A percentile compares a stretch with the other conserved stretches of the same genome.
Evolutionary conservation across 2,329 filamentous ascomycete species (phyloP).

Genomic region (Teratosphaeria nubilosa): DNA sequence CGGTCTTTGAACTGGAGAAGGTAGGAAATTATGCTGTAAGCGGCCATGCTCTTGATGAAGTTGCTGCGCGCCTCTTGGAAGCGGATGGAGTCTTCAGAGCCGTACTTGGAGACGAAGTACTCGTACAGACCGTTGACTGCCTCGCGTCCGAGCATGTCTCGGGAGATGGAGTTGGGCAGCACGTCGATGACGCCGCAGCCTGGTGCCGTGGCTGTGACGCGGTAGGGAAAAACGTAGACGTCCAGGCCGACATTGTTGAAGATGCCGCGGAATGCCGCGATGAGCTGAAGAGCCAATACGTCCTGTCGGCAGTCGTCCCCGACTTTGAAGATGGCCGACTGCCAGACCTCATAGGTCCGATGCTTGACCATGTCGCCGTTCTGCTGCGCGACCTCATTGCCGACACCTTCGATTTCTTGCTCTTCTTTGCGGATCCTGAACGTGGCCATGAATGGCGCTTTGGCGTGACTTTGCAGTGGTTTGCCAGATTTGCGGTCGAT

Average conservation of each 20-base stretch:
- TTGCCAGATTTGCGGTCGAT: conserved; percentile 98
- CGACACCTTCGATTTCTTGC: conserved; percentile 10
- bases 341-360: conserved; percentile 81
- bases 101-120: conserved; percentile 96
- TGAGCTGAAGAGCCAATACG: conserved; percentile 92
- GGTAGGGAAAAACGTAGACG: conserved; percentile 93
- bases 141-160: conserved; percentile 96
- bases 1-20: conserved; percentile 97
- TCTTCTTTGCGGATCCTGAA: conserved; percentile 88
- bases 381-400: conserved; percentile 9
- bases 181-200: conserved; percentile 98
- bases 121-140: conserved; percentile 97
- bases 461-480: conserved; percentile 92
- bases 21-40: conserved; percentile 94
- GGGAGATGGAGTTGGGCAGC: conserved; percentile 91
- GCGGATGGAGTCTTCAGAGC: conserved; percentile 84
- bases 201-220: conserved; percentile 91
- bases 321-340: conserved; percentile 99
- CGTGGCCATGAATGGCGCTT: conserved; percentile 97
- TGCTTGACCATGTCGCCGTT: conserved; percentile 21
- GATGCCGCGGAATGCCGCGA: conserved; percentile 92
- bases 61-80: conserved; percentile 95
- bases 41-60: conserved; percentile 99
- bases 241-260: conserved; percentile 92
- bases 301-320: conserved; percentile 98